phyloP scores from a whole-genome alignment of 768 basidiomycete species.

The Podaxis sp. region DNA sequence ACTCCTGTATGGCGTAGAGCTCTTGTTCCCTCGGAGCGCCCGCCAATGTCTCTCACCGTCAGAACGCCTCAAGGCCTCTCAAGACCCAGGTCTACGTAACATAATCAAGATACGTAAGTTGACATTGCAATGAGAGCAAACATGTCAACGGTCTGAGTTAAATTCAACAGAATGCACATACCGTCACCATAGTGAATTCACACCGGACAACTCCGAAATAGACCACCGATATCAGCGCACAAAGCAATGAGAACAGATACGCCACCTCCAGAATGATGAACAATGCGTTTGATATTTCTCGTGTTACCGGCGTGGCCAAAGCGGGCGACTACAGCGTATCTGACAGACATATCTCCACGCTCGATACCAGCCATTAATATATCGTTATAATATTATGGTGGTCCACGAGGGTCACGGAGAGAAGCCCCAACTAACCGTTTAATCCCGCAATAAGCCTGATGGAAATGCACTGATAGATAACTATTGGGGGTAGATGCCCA shows the following conservation, averaged over 20 bases:
- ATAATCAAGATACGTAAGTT: too few species aligned
- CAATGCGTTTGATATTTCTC: background rate
- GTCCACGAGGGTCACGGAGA: slow-evolving; percentile 7
- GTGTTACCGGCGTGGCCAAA: background rate
- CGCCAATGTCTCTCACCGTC: background rate
- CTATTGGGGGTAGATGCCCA: background rate
- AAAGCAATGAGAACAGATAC: slow-evolving; percentile 5
- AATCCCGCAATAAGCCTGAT: background rate
- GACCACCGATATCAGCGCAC: background rate
- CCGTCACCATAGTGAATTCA: background rate
- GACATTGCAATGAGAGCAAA: background rate
- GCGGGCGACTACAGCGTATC: background rate
- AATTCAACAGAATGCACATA: background rate
- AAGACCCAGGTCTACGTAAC: too few species aligned
- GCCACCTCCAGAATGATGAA: slow-evolving; percentile 13
- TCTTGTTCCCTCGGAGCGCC: background rate
- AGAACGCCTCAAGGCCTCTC: background rate
- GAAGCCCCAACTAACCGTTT: background rate
- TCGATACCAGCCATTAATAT: background rate
- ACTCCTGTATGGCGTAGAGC: background rate
- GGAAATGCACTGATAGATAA: background rate
- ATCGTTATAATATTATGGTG: background rate
- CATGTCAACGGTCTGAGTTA: background rate
- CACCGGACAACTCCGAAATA: background rate
- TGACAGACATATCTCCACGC: background rate